Evolutionary conservation across 306 rosid species (phyloP).

Genomic region (Rosa multiflora): DNA sequence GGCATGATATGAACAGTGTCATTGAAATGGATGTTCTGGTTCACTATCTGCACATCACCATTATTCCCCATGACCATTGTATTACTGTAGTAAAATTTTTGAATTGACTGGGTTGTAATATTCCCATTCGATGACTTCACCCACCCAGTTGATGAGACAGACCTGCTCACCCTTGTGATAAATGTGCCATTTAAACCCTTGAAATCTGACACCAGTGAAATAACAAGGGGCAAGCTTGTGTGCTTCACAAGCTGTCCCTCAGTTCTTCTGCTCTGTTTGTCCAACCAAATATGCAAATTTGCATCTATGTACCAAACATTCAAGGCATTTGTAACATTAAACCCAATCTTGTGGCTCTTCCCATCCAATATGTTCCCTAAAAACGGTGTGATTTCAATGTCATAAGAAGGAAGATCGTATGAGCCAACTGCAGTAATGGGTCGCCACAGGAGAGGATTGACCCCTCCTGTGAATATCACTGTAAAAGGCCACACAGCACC

Average conservation of each 20-base stretch:
- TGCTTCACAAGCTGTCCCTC: constrained; percentile 54
- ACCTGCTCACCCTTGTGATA: constrained; percentile 49
- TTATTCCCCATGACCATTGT: constrained; percentile 49
- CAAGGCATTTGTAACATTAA: constrained; percentile 73
- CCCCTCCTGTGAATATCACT: constrained; percentile 85
- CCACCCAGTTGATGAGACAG: constrained; percentile 64
- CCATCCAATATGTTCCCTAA: constrained; percentile 75
- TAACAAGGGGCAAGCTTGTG: constrained; percentile 41
- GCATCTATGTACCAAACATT: constrained; percentile 91
- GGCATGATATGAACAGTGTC: constrained; percentile 34
- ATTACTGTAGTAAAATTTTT: constrained; percentile 51
- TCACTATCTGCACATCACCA: constrained; percentile 58
- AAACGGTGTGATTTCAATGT: constrained; percentile 82
- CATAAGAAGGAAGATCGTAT: constrained; percentile 81
- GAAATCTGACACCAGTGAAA: constrained; percentile 44
- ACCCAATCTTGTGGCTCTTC: constrained; percentile 51
- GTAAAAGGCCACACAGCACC: constrained; percentile 91
- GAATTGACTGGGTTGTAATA: constrained; percentile 54
- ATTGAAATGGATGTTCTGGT: constrained; percentile 53
- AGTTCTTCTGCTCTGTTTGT: constrained; percentile 41
- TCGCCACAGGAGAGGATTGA: constrained; percentile 89
- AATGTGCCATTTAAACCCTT: constrained; percentile 70
- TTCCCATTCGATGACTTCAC: constrained; percentile 72
- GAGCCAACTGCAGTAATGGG: constrained; percentile 89
- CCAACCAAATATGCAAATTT: constrained; percentile 89